A percentile compares a stretch with the other conserved stretches of the same genome.
These are phyloP conservation scores for Crassisporium funariophilum DNA, from an alignment of 768 basidiomycete genomes.

Conservation along the genomic window DNA sequence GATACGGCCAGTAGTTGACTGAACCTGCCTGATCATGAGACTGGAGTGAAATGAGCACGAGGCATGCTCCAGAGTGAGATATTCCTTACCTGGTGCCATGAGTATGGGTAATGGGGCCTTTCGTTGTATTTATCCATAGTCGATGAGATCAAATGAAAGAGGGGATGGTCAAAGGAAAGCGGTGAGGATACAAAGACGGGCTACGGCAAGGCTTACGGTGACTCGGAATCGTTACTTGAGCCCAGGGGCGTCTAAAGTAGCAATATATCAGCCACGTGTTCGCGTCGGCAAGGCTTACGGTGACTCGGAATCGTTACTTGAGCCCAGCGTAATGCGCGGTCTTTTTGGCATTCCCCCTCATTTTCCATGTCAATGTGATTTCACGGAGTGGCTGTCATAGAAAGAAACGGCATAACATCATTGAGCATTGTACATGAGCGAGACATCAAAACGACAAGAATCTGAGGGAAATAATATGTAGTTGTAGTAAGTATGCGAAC, in stretches of 20 bases:
- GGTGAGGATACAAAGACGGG: slow-evolving; percentile 6
- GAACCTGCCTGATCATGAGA: slow-evolving; percentile 82
- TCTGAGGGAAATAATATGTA: slow-evolving; percentile 5
- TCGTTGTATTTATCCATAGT: slow-evolving; percentile 44
- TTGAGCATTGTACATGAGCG: slow-evolving; percentile 16
- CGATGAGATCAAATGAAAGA: slow-evolving; percentile 1
- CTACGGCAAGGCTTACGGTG: not conserved
- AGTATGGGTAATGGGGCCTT: slow-evolving; percentile 55
- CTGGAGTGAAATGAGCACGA: slow-evolving; percentile 39
- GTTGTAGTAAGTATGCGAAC: slow-evolving; percentile 6
- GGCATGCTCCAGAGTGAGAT: slow-evolving; percentile 9
- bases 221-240: slow-evolving; percentile 22
- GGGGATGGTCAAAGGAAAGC: slow-evolving; percentile 9
- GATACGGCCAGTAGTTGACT: slow-evolving; percentile 2
- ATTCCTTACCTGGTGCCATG: slow-evolving; percentile 80
- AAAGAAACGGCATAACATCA: slow-evolving; percentile 1
- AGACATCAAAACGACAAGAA: slow-evolving; percentile 10
- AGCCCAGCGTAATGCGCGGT: too few species aligned
- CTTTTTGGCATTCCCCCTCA: too few species aligned
- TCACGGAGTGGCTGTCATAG: too few species aligned
- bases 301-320: slow-evolving; percentile 23
- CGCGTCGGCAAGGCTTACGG: slow-evolving; percentile 7
- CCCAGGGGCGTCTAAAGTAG: slow-evolving; percentile 28
- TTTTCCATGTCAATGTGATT: too few species aligned
- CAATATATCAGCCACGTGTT: slow-evolving; percentile 24